Conservation (phyloP, 2,329 filamentous ascomycete genomes). For the Clonostachys chloroleuca region DNA sequence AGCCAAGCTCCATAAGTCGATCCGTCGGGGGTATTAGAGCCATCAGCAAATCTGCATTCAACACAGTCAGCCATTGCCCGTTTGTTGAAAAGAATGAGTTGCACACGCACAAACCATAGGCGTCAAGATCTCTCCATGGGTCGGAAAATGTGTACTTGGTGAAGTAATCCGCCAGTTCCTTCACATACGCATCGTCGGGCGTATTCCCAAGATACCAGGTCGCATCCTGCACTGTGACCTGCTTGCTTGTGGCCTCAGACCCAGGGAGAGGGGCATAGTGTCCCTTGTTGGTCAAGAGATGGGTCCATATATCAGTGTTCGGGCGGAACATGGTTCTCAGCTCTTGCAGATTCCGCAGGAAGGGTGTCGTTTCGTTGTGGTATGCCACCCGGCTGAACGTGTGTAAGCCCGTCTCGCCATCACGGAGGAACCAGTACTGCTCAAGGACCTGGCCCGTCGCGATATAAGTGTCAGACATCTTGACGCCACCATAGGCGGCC, state of each 20-base stretch:
- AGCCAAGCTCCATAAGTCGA: slow-evolving; percentile 57
- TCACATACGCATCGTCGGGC: slow-evolving; percentile 48
- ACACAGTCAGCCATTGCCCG: too few species aligned
- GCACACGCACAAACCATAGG: slow-evolving; percentile 40
- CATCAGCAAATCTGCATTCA: slow-evolving; percentile 23
- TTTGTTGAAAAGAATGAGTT: not conserved
- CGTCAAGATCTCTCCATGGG: slow-evolving; percentile 52
- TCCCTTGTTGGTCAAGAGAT: slow-evolving; percentile 52
- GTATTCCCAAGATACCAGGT: slow-evolving; percentile 57
- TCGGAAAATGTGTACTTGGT: slow-evolving; percentile 63
- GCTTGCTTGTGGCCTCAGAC: slow-evolving; percentile 20
- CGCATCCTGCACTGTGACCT: slow-evolving; percentile 56
- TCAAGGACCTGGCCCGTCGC: slow-evolving; percentile 54
- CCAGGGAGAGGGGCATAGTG: slow-evolving; percentile 45
- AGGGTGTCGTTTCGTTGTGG: slow-evolving; percentile 50
- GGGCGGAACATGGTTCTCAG: slow-evolving; percentile 58
- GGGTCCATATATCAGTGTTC: slow-evolving; percentile 55
- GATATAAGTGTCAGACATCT: slow-evolving; percentile 54
- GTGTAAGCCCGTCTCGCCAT: slow-evolving; percentile 59
- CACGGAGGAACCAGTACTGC: slow-evolving; percentile 61
- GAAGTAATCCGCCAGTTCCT: slow-evolving; percentile 55
- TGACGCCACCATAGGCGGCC: slow-evolving; percentile 50
- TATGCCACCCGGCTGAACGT: slow-evolving; percentile 57
- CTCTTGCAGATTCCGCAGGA: slow-evolving; percentile 55
- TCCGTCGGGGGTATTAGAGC: slow-evolving; percentile 36